A percentile compares a stretch with the other conserved stretches of the same genome.
phyloP scores from a whole-genome alignment of 2,329 filamentous ascomycete genomes.

The Fusarium napiforme region DNA sequence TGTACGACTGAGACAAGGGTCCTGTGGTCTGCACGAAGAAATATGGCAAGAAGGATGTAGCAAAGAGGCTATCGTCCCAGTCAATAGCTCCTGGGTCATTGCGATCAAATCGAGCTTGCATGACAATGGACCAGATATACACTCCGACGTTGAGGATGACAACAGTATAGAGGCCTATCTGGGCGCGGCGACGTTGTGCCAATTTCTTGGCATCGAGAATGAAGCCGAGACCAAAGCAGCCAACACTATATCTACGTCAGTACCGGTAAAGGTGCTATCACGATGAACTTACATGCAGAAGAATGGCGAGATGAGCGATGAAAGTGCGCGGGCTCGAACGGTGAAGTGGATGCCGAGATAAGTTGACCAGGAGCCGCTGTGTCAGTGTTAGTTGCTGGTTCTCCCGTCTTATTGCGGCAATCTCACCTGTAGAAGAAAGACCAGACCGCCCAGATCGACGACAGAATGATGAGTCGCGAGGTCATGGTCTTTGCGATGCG shows the following conservation, averaged over 20 bases:
- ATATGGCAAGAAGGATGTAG: background rate
- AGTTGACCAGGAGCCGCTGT: slow-evolving; percentile 11
- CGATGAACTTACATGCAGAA: slow-evolving; percentile 1
- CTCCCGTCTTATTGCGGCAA: fast-evolving
- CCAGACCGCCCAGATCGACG: slow-evolving; percentile 2
- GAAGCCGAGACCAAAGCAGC: slow-evolving; percentile 9
- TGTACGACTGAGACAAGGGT: slow-evolving; percentile 5
- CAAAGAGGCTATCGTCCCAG: slow-evolving; percentile 9
- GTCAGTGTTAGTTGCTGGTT: fast-evolving
- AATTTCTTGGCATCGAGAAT: slow-evolving; percentile 9
- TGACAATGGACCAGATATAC: slow-evolving; percentile 15
- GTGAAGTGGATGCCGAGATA: slow-evolving; percentile 20
- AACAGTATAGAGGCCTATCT: slow-evolving; percentile 5
- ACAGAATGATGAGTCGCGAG: slow-evolving; percentile 1
- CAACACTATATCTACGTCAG: background rate
- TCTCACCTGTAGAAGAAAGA: slow-evolving; percentile 13
- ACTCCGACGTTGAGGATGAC: slow-evolving; percentile 7
- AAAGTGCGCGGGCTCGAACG: slow-evolving; percentile 2
- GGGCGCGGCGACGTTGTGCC: slow-evolving; percentile 8
- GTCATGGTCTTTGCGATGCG: slow-evolving; percentile 18
- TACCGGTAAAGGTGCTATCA: fast-evolving
- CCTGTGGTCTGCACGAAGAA: slow-evolving; percentile 20
- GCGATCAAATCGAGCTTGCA: slow-evolving; percentile 2
- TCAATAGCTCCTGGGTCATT: slow-evolving; percentile 3
- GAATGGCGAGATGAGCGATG: slow-evolving; percentile 11